These are phyloP conservation scores for Hypoxylon sp. DNA, from an alignment of 2,329 filamentous ascomycete genomes.

Conservation along the genomic window DNA sequence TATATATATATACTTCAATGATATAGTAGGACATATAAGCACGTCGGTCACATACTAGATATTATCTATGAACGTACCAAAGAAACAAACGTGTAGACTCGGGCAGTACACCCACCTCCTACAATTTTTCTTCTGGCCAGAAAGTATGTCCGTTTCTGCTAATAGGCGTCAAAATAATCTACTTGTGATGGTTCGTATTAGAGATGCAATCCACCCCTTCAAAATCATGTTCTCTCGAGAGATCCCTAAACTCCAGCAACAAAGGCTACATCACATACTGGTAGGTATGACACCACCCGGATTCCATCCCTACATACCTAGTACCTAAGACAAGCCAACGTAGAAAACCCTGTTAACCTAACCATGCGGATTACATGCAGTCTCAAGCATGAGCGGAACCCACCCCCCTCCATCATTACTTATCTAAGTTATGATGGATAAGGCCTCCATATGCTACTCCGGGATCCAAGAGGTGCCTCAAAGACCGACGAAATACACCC, in stretches of 20 bases:
- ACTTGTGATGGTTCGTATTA: not conserved
- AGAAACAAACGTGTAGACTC: no score
- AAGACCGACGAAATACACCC: not conserved
- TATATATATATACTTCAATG: no score
- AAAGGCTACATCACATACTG: not conserved
- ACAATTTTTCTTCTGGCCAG: no score
- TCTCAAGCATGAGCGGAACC: not conserved
- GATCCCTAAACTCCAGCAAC: not conserved
- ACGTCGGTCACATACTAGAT: no score
- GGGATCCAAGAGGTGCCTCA: not conserved
- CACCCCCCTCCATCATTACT: not conserved
- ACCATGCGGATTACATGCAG: not conserved
- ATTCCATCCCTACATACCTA: conserved; percentile 1
- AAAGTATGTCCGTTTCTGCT: no score
- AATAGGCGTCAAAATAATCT: not conserved
- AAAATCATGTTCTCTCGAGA: not conserved
- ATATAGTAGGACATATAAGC: no score
- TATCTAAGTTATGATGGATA: not conserved
- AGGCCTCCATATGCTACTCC: not conserved
- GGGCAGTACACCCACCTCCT: no score
- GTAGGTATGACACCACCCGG: not conserved
- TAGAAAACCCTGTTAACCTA: not conserved
- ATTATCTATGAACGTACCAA: no score
- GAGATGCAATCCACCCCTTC: not conserved
- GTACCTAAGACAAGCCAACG: not conserved